Evolutionary conservation across 345 rosid genomes (phyloP).

Genomic region (Moringa oleifera): DNA sequence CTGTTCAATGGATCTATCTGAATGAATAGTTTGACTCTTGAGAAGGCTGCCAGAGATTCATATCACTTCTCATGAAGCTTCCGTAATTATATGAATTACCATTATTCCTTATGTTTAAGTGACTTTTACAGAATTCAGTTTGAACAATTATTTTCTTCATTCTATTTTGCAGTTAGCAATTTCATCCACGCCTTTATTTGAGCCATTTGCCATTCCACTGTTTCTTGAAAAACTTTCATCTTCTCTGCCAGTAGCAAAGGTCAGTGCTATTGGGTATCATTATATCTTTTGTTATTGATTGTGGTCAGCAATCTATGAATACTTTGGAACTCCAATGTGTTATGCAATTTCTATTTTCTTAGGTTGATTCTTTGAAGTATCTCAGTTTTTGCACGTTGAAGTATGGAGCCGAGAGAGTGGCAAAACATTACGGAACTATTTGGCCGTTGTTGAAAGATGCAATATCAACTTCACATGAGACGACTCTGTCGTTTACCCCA

Average conservation of each 20-base stretch:
- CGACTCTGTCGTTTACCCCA: constrained; percentile 28
- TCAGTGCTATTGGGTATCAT: constrained; percentile 17
- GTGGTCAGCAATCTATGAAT: neutral
- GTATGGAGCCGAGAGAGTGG: constrained; percentile 65
- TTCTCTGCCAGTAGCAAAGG: constrained; percentile 82
- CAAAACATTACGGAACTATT: constrained; percentile 51
- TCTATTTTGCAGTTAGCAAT: constrained; percentile 54
- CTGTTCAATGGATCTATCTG: neutral
- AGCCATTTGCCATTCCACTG: constrained; percentile 79
- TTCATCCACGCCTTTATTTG: constrained; percentile 81
- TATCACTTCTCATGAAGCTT: neutral
- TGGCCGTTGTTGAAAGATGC: constrained; percentile 70
- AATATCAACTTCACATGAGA: constrained; percentile 46
- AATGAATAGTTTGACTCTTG: neutral
- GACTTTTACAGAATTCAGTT: neutral
- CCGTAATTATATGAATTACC: neutral
- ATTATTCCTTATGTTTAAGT: neutral
- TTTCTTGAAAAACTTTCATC: constrained; percentile 94
- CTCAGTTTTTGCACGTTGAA: constrained; percentile 49
- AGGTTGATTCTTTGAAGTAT: constrained; percentile 92
- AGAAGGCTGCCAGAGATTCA: neutral
- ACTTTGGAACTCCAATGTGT: neutral
- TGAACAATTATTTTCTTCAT: constrained; percentile 6
- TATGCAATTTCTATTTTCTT: constrained; percentile 15
- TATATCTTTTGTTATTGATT: neutral